Base-by-base conservation (phyloP, 2,329 filamentous ascomycete species). In the Diaporthe citrichinensis region DNA sequence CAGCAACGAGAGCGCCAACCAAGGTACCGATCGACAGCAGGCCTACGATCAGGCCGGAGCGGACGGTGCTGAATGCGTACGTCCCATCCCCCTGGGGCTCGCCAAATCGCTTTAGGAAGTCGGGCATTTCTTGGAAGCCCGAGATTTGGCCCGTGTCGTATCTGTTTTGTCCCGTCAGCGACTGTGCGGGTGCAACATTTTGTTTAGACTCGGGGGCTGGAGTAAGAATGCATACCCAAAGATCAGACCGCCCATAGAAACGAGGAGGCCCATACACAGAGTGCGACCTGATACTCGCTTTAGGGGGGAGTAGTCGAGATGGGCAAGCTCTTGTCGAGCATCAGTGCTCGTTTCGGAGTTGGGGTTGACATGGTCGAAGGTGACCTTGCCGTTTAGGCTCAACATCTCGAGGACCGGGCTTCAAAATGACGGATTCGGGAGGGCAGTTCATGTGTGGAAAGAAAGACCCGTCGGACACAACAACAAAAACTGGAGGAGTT, bases 21-120 rank as follows among this genome's bases (percentile, higher is more conserved):
- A 93, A 85, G 0, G 90, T 91, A 59, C 90, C 90, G 74, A 92
- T 91, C 23, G 88, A 90, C 15, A 91, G 84, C 10, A 92, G 84
- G 59, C 84, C 89, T 71, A 92, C 90, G 46, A 92, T 91, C 14
- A 91, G 87, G 39, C 91, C 91, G 57, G 88, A 89, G 49, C 90
- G 86, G 8, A 88, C 88, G 39, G 87, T 86, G 75, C 84, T 87
- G 72, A 92, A 92, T 28, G 80, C 80, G 15, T 81, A 81, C 0
- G 83, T 77, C n/a, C 85, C 87, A 6, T 87, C 77, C 28, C 81
- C 73, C 9, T 84, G 79, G 4, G 79, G 79, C 75, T 89, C 80
- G 23, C 86, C 88, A 76, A 92, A 92, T 3, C 89, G 85, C 7
- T 83, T 78, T 3, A 88, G 80, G 81, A 91, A 92, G 80, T 92